A percentile compares a stretch with the other conserved stretches of the same genome.
These are phyloP conservation scores for Fraxinus baroniana DNA, from an alignment of 305 asterid genomes.

Conservation along the genomic window DNA sequence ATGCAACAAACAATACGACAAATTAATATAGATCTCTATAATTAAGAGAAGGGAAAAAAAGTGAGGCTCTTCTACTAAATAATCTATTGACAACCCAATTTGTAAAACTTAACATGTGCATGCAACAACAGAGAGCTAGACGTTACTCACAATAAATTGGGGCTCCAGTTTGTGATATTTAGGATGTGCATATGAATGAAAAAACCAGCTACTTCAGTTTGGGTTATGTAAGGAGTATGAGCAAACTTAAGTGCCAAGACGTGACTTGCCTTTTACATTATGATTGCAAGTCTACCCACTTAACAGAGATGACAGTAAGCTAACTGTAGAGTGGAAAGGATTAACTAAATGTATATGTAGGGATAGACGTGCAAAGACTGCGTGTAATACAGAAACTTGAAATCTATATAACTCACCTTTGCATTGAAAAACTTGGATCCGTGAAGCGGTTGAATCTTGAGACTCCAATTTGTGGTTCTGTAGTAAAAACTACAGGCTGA, in stretches of 20 bases:
- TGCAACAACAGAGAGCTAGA: not conserved
- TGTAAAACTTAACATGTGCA: not conserved
- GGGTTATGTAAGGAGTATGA: not conserved
- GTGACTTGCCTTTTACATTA: not conserved
- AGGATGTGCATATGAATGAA: not conserved
- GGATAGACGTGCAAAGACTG: not conserved
- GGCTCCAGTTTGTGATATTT: not conserved
- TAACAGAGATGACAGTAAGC: not conserved
- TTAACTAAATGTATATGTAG: not conserved
- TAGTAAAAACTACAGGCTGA: slow-evolving; percentile 38
- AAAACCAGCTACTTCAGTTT: not conserved
- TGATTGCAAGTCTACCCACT: not conserved
- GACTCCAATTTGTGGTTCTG: slow-evolving; percentile 50
- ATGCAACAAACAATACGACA: slow-evolving; percentile 24
- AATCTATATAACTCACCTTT: slow-evolving; percentile 44
- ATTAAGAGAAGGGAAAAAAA: not conserved
- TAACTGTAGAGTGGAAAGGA: not conserved
- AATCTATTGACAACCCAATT: slow-evolving; percentile 9
- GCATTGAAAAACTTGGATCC: slow-evolving; percentile 47
- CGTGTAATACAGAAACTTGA: not conserved
- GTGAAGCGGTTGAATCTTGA: slow-evolving; percentile 54
- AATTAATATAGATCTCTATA: slow-evolving; percentile 15
- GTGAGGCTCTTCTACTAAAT: not conserved
- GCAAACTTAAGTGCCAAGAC: not conserved
- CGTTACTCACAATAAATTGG: not conserved